Evolutionary conservation across 2,329 filamentous ascomycete genomes (phyloP).

Genomic region (Fusarium temperatum): DNA sequence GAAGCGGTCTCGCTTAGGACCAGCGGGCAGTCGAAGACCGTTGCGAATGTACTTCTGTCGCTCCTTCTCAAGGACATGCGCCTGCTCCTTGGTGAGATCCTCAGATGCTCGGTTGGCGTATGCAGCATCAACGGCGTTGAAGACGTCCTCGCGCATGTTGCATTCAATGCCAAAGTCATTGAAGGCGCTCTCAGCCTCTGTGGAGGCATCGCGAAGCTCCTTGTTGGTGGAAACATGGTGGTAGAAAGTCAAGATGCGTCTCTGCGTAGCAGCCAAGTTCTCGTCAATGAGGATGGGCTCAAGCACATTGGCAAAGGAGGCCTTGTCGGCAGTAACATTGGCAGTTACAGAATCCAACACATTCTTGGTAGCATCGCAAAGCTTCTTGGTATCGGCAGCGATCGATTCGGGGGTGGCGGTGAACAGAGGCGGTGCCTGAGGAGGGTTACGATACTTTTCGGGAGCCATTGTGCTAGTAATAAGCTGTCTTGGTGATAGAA

Average conservation of each 20-base stretch:
- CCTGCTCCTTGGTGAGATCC: constrained; percentile 72
- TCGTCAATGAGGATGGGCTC: constrained; percentile 78
- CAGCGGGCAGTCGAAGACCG: constrained; percentile 75
- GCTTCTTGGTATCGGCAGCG: constrained; percentile 70
- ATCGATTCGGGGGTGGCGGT: constrained; percentile 77
- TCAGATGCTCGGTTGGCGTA: constrained; percentile 62
- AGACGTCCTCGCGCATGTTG: constrained; percentile 84
- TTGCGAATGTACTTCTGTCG: constrained; percentile 80
- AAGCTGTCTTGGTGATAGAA: constrained; percentile 47
- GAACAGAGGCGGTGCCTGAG: constrained; percentile 81
- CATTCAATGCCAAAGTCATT: constrained; percentile 82
- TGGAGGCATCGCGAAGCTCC: constrained; percentile 77
- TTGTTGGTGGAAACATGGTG: constrained; percentile 78
- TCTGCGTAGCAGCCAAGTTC: constrained; percentile 67
- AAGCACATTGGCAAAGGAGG: constrained; percentile 64
- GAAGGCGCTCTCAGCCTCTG: constrained; percentile 78
- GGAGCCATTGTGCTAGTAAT: constrained; percentile 70
- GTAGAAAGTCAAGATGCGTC: constrained; percentile 80
- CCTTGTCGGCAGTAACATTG: constrained; percentile 62
- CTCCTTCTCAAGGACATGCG: constrained; percentile 79
- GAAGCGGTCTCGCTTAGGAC: constrained; percentile 78
- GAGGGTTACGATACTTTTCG: constrained; percentile 74
- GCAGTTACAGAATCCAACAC: constrained; percentile 74
- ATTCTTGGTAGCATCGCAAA: constrained; percentile 70
- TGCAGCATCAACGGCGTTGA: constrained; percentile 69